These are phyloP conservation scores for Trichoderma cornu-damae DNA, from an alignment of 2,329 filamentous ascomycete species.

Conservation along the genomic window DNA sequence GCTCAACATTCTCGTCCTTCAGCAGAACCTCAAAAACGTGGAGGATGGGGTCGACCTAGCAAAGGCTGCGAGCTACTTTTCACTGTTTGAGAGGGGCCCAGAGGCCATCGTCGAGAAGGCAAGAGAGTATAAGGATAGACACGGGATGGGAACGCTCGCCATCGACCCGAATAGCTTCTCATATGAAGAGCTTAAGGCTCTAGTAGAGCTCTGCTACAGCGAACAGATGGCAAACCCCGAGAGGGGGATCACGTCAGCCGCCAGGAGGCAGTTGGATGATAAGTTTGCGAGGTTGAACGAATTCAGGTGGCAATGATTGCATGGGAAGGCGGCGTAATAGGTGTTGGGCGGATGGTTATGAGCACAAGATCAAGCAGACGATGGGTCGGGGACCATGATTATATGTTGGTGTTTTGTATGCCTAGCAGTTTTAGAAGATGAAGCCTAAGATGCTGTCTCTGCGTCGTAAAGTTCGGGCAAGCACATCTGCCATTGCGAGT, in stretches of 20 bases:
- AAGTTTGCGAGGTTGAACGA: conserved; percentile 66
- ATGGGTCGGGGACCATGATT: neutral
- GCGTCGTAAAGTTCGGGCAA: neutral
- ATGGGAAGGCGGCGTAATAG: conserved; percentile 2
- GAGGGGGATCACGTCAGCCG: conserved; percentile 61
- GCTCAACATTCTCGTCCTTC: conserved; percentile 88
- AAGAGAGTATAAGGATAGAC: conserved; percentile 41
- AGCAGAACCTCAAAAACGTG: conserved; percentile 95
- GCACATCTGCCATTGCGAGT: neutral
- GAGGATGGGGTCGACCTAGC: conserved; percentile 63
- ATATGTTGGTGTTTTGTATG: neutral
- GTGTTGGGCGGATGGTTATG: neutral
- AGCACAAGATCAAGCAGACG: neutral
- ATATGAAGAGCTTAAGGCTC: conserved; percentile 61
- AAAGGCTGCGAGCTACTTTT: conserved; percentile 62
- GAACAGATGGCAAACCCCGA: conserved; percentile 62
- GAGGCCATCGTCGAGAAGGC: conserved; percentile 61
- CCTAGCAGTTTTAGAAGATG: neutral
- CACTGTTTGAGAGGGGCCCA: conserved; percentile 60
- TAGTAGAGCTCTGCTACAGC: conserved; percentile 64
- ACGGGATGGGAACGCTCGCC: conserved; percentile 30
- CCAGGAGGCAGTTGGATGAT: conserved; percentile 65
- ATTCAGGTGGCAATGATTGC: conserved; percentile 56
- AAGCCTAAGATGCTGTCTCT: neutral
- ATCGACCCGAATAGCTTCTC: conserved; percentile 46